These are phyloP conservation scores for Fennellomyces sp. DNA, from an alignment of 371 early-diverging fungal species.

Conservation along the genomic window DNA sequence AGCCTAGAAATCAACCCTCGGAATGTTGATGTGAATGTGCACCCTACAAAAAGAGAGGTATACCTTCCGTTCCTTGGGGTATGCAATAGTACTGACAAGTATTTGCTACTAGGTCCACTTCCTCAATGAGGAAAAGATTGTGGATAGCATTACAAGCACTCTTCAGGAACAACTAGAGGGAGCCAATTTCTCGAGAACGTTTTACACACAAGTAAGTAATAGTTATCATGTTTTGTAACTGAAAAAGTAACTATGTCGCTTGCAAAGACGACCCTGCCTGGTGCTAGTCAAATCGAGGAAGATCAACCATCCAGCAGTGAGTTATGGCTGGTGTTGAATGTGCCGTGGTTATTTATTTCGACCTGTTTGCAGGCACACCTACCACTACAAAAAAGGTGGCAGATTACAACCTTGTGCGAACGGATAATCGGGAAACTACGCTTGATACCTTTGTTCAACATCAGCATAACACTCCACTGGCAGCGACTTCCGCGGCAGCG, in stretches of 20 bases:
- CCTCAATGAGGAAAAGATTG: slow-evolving; percentile 85
- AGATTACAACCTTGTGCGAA: slow-evolving; percentile 77
- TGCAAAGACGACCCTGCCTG: slow-evolving; percentile 36
- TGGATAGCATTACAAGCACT: slow-evolving; percentile 63
- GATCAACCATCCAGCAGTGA: neutral
- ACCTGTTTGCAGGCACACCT: too few species aligned
- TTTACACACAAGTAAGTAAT: slow-evolving; percentile 51
- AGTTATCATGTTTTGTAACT: neutral
- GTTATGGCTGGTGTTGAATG: too few species aligned
- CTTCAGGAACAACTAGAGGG: slow-evolving; percentile 60
- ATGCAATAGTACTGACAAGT: neutral
- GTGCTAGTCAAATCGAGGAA: slow-evolving; percentile 14
- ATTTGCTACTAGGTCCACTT: slow-evolving; percentile 75
- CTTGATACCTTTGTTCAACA: slow-evolving; percentile 61
- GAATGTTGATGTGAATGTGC: slow-evolving; percentile 98
- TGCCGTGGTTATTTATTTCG: too few species aligned
- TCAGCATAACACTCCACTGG: too few species aligned
- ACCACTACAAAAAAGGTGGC: slow-evolving; percentile 17
- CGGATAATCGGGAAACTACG: slow-evolving; percentile 72
- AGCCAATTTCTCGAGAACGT: slow-evolving; percentile 56
- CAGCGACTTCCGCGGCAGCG: too few species aligned
- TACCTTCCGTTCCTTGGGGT: neutral
- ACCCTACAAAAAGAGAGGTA: slow-evolving; percentile 95
- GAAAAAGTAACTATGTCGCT: too few species aligned
- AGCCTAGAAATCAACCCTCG: slow-evolving; percentile 80